phyloP scores from a whole-genome alignment of 2,329 filamentous ascomycete genomes.

The Ceratocystis eucalypticola region DNA sequence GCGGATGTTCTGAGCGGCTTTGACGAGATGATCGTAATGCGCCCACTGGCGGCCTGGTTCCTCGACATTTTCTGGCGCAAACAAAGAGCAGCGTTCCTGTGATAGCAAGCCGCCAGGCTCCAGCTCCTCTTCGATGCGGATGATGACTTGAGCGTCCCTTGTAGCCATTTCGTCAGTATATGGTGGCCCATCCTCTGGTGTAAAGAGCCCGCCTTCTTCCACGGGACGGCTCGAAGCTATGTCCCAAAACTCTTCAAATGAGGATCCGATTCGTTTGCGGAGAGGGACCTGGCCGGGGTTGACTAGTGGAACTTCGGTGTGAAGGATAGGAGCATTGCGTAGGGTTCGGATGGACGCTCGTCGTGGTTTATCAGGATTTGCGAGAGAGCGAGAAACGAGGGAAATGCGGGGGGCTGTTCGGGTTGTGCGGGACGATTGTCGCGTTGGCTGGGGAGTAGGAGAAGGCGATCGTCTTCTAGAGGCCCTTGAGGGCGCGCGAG shows the following conservation, averaged over 20 bases:
- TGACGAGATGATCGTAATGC: slow-evolving; percentile 73
- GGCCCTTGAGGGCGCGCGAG: slow-evolving; percentile 4
- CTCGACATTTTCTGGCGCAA: slow-evolving; percentile 55
- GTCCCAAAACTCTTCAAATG: slow-evolving; percentile 45
- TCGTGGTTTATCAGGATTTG: background rate
- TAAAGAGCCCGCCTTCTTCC: slow-evolving; percentile 43
- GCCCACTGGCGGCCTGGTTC: slow-evolving; percentile 70
- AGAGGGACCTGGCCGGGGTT: slow-evolving; percentile 46
- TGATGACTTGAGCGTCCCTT: slow-evolving; percentile 55
- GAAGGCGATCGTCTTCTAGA: slow-evolving; percentile 24
- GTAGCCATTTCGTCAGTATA: slow-evolving; percentile 49
- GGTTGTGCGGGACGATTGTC: slow-evolving; percentile 28
- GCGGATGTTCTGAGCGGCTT: slow-evolving; percentile 67
- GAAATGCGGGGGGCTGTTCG: slow-evolving; percentile 24
- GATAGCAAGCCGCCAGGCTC: slow-evolving; percentile 65
- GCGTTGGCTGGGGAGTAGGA: slow-evolving; percentile 25
- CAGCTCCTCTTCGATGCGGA: slow-evolving; percentile 57
- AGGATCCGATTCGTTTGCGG: slow-evolving; percentile 38
- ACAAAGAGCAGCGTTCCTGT: slow-evolving; percentile 54
- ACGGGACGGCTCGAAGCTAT: slow-evolving; percentile 39
- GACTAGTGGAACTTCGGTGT: slow-evolving; percentile 37
- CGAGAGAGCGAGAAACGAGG: background rate
- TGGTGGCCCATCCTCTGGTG: slow-evolving; percentile 40
- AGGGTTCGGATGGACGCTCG: slow-evolving; percentile 27
- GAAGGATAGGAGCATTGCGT: slow-evolving; percentile 8